Conservation (phyloP, 2,329 filamentous ascomycete genomes). For the Diaporthe australafricana region DNA sequence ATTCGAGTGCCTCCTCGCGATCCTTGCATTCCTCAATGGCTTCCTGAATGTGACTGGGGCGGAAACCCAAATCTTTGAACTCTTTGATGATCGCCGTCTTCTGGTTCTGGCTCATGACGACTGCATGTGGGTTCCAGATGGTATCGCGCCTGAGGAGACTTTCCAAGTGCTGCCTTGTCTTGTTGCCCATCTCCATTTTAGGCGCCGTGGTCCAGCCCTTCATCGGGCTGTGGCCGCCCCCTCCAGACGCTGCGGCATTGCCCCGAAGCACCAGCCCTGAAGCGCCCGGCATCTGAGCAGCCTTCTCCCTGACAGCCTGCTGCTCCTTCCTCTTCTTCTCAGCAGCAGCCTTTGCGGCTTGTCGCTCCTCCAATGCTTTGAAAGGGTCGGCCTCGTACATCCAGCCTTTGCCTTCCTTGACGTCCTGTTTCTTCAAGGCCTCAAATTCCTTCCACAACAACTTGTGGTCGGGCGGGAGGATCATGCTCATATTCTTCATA, state of each 20-base stretch:
- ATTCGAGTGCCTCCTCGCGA: slow-evolving; percentile 91
- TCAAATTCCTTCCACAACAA: slow-evolving; percentile 93
- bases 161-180: slow-evolving; percentile 83
- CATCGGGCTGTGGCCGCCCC: slow-evolving; percentile 60
- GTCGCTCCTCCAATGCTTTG: slow-evolving; percentile 79
- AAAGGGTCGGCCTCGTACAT: slow-evolving; percentile 98
- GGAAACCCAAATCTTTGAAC: slow-evolving; percentile 83
- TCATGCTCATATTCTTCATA: slow-evolving; percentile 96
- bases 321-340: slow-evolving; percentile 84
- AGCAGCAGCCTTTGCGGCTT: slow-evolving; percentile 79
- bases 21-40: slow-evolving; percentile 90
- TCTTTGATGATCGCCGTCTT: slow-evolving; percentile 76
- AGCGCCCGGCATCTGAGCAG: slow-evolving; percentile 70
- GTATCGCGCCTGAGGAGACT: slow-evolving; percentile 80
- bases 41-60: slow-evolving; percentile 89
- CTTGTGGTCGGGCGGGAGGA: slow-evolving; percentile 90
- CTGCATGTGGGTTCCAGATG: slow-evolving; percentile 86
- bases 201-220: slow-evolving; percentile 87
- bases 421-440: slow-evolving; percentile 82
- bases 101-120: slow-evolving; percentile 70
- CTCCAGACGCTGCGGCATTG: slow-evolving; percentile 49
- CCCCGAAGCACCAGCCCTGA: slow-evolving; percentile 66
- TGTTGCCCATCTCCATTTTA: slow-evolving; percentile 92
- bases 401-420: slow-evolving; percentile 83
- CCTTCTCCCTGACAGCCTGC: slow-evolving; percentile 75